These are phyloP conservation scores for Trichosporon inkin DNA, from an alignment of 1,284 basidiomycete genomes.

Conservation along the genomic window DNA sequence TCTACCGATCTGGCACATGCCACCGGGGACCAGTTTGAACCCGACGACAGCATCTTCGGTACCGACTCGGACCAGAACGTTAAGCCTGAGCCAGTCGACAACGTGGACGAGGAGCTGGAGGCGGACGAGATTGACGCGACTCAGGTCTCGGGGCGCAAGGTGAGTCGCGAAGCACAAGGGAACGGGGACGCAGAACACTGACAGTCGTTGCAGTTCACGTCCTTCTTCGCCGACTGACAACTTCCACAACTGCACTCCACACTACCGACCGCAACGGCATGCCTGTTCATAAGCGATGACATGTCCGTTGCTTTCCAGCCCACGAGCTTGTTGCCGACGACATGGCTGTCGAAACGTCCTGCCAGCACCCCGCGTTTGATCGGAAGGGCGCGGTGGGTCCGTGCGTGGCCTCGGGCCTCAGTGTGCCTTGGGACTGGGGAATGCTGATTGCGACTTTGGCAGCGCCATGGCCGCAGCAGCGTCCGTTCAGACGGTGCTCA, in stretches of 20 bases:
- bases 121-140: conserved; percentile 15
- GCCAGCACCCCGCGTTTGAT: neutral
- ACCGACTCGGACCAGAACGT: neutral
- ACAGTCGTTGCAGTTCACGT: conserved; percentile 1
- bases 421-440: neutral
- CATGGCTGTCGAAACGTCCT: neutral
- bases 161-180: neutral
- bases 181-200: neutral
- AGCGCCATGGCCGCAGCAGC: neutral
- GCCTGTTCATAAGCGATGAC: neutral
- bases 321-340: neutral
- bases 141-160: conserved; percentile 16
- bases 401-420: neutral
- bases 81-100: neutral
- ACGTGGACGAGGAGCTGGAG: conserved; percentile 9
- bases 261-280: neutral
- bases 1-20: neutral
- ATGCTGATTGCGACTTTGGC: neutral
- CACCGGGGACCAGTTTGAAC: neutral
- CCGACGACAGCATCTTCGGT: conserved; percentile 10
- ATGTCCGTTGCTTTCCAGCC: neutral
- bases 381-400: neutral
- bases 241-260: neutral
- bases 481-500: neutral
- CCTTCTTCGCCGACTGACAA: conserved; percentile 3